These are phyloP conservation scores for Wickerhamiella brachini DNA, from an alignment of 805 yeast genomes.

Conservation along the genomic window DNA sequence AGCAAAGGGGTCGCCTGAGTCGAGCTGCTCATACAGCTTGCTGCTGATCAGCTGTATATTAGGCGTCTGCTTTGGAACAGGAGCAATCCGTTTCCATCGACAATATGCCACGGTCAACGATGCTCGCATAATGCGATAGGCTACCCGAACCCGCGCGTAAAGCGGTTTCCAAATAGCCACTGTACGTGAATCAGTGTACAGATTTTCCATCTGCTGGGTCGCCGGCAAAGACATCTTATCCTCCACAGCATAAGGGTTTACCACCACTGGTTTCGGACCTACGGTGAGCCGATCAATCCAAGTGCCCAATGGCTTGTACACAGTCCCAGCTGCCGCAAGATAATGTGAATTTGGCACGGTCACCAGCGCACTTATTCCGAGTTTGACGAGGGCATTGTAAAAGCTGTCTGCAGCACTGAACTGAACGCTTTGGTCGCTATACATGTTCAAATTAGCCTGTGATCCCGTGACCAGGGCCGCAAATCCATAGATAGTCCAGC, in stretches of 20 bases:
- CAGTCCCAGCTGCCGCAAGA: neutral
- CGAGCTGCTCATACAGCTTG: neutral
- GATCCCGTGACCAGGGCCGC: constrained; percentile 4
- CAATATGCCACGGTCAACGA: neutral
- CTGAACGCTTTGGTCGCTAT: neutral
- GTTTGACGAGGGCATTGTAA: neutral
- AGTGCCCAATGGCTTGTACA: constrained; percentile 1
- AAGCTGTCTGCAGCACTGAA: neutral
- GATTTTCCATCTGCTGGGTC: neutral
- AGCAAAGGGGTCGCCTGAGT: neutral
- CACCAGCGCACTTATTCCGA: neutral
- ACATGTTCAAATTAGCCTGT: neutral
- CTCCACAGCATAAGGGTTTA: neutral
- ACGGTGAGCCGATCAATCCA: neutral
- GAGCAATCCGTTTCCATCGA: neutral
- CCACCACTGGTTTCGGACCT: neutral
- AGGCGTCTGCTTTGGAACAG: neutral
- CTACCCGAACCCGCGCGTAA: neutral
- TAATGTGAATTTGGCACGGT: neutral
- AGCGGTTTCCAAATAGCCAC: neutral
- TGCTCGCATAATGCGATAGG: neutral
- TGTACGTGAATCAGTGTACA: neutral
- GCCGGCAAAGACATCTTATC: neutral
- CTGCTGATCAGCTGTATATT: neutral
- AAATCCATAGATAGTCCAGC: constrained; percentile 3